Base-by-base conservation (phyloP, 768 basidiomycete genomes). In the Leccinum uliginosum region DNA sequence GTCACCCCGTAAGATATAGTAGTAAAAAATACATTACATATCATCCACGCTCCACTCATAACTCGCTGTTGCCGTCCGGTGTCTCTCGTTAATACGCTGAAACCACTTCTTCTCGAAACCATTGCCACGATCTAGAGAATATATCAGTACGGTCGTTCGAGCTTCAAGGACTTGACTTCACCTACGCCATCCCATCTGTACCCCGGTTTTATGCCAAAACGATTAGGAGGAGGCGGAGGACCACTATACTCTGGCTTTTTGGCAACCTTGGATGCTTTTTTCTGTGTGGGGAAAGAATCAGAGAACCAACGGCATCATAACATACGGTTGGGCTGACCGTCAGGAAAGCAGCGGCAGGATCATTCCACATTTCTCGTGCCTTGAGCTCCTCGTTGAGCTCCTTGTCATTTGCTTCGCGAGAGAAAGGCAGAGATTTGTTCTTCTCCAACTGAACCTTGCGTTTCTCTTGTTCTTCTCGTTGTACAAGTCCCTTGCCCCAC, bases 151-250 rank as follows among this genome's bases (percentile, higher is more conserved):
- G 4, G 26, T 53, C 15, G 15, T 64, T 23, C 52, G 32, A 5
- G 4, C 14, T 12, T 54, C 15, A 5, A 51, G 11, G 12, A 43
- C 9, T 46, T 38, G 50, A 53, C 77, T 81, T 61, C 59, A 93
- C 95, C 95, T 60, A 98, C 97, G 27, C 97, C 97, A 70, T 99
- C 97, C 97, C 97, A 99, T 67, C 96, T 80, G 70, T 94, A 93
- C 1, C 97, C 97, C 24, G 97, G 97, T 61, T 83, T 88, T 60
- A 99, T 98, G 23, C 89, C 88, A 70, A 96, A 98, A 7, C 97
- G 85, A 74, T 99, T 98, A 8, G 96, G 95, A 14, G 93, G 88
- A 1, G 92, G 91, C 0, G 87, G 83, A 1, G 95, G 92, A 12
- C 95, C 94, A 17, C 73, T 77, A 70, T 98, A 98, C 69, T 87